Conservation (phyloP, 306 rosid species). For the Corylus americana region DNA sequence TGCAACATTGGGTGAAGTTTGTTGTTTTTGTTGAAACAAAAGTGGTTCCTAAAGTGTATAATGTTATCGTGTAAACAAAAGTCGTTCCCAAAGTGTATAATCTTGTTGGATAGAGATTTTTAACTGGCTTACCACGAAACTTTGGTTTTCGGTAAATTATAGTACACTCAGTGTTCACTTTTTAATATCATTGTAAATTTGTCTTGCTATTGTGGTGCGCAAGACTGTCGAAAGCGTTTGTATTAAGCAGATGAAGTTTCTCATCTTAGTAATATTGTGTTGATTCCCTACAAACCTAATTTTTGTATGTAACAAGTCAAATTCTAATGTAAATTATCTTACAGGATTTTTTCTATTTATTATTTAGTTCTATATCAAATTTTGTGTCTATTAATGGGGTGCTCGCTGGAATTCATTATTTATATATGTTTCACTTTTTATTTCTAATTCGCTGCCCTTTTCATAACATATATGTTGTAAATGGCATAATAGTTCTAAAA, state of each 20-base stretch:
- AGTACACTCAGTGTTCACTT: too few species aligned
- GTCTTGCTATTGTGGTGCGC: constrained; percentile 31
- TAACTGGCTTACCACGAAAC: too few species aligned
- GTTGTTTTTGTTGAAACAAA: too few species aligned
- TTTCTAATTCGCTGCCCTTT: not conserved
- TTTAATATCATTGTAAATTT: too few species aligned
- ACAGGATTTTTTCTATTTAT: not conserved
- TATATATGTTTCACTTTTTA: not conserved
- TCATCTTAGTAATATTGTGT: not conserved
- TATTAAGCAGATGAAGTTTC: constrained; percentile 10
- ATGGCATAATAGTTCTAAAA: not conserved
- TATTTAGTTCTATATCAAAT: not conserved
- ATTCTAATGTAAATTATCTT: not conserved
- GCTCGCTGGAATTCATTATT: not conserved
- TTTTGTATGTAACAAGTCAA: not conserved
- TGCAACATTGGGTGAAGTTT: too few species aligned
- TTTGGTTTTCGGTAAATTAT: too few species aligned
- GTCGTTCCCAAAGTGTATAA: too few species aligned
- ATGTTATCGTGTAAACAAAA: too few species aligned
- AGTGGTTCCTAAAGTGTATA: too few species aligned
- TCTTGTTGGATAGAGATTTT: too few species aligned
- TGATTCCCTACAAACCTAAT: not conserved
- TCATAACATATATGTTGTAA: not conserved
- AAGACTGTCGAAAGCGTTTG: constrained; percentile 36
- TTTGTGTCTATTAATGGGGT: not conserved